phyloP scores from a whole-genome alignment of 2,329 filamentous ascomycete species.

The Colletotrichum sp. region DNA sequence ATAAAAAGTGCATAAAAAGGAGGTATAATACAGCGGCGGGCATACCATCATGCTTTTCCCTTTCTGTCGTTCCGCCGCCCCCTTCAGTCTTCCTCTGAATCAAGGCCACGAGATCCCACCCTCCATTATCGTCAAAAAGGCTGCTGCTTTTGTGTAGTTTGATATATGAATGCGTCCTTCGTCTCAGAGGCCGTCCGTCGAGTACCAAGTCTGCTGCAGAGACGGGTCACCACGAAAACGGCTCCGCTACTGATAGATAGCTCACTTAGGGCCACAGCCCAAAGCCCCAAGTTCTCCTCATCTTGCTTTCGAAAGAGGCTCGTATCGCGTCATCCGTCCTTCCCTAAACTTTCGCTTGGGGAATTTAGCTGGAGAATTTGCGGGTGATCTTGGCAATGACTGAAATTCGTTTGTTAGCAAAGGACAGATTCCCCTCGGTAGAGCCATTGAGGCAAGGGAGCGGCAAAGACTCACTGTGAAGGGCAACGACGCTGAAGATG shows the following conservation, averaged over 20 bases:
- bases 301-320: not conserved
- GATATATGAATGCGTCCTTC: not conserved
- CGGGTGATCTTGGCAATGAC: slow-evolving; percentile 96
- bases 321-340: not conserved
- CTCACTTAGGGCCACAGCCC: not conserved
- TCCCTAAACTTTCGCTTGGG: too few species aligned
- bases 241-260: not conserved
- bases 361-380: slow-evolving; percentile 73
- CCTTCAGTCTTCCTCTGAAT: not conserved
- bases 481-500: slow-evolving; percentile 96
- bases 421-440: not conserved
- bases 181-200: not conserved
- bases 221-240: not conserved
- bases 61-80: not conserved
- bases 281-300: not conserved
- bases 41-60: slow-evolving; percentile 8
- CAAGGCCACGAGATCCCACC: slow-evolving; percentile 1
- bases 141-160: not conserved
- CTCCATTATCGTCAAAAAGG: slow-evolving; percentile 20
- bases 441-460: not conserved
- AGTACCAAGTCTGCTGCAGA: not conserved
- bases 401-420: slow-evolving; percentile 39
- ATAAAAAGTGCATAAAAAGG: not conserved
- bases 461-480: slow-evolving; percentile 79
- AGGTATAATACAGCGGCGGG: slow-evolving; percentile 22